Conservation (phyloP, 768 basidiomycete genomes). For the Pleurotus tuoliensis region DNA sequence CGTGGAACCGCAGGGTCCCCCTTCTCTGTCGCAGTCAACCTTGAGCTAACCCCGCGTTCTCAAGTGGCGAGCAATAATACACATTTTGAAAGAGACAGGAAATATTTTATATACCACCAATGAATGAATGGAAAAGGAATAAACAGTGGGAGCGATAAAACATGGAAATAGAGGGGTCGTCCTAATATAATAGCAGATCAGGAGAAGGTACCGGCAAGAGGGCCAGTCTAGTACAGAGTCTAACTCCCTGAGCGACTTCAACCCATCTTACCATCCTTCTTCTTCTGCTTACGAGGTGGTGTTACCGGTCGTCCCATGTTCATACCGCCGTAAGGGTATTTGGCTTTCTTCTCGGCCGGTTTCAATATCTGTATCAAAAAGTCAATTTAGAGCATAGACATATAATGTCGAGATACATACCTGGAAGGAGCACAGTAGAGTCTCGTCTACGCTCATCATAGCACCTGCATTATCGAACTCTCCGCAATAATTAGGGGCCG, state of each 20-base stretch:
- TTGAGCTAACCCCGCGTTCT: no score
- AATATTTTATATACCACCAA: slow-evolving; percentile 5
- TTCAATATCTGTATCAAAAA: slow-evolving; percentile 75
- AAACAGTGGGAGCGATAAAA: slow-evolving; percentile 6
- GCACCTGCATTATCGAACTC: slow-evolving; percentile 99
- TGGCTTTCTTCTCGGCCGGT: slow-evolving; percentile 98
- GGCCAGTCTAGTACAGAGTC: not conserved
- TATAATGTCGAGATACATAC: slow-evolving; percentile 33
- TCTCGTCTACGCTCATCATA: slow-evolving; percentile 99
- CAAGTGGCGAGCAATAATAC: not conserved
- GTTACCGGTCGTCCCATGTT: slow-evolving; percentile 88
- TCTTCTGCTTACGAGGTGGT: slow-evolving; percentile 96
- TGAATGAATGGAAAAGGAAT: not conserved
- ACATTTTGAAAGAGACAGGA: slow-evolving; percentile 2
- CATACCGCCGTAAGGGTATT: slow-evolving; percentile 85
- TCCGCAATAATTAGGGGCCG: slow-evolving; percentile 92
- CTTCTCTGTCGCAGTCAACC: no score
- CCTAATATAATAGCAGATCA: slow-evolving; percentile 6
- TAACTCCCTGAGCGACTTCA: slow-evolving; percentile 12
- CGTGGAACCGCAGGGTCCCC: no score
- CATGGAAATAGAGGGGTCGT: not conserved
- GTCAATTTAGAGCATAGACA: not conserved
- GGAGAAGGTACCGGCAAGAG: not conserved
- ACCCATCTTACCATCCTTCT: slow-evolving; percentile 80
- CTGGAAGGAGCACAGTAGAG: slow-evolving; percentile 96